These are phyloP conservation scores for Xylariaceae sp. DNA, from an alignment of 2,329 filamentous ascomycete genomes.

Conservation along the genomic window DNA sequence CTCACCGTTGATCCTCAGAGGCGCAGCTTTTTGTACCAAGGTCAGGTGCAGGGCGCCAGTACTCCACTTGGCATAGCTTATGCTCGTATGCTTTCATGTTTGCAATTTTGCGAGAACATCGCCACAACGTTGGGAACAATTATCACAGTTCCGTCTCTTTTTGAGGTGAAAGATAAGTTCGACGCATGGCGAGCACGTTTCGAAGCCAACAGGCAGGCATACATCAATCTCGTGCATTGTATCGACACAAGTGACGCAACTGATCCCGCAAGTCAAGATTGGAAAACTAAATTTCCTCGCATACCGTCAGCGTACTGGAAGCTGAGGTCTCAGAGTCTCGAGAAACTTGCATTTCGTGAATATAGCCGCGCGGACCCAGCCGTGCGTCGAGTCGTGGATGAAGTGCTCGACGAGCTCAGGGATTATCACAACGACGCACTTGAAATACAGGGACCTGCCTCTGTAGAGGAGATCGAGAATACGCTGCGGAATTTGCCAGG, in stretches of 20 bases:
- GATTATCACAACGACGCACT: no score
- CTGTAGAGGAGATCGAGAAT: no score
- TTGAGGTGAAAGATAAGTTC: slow-evolving; percentile 1
- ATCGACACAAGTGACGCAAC: background rate
- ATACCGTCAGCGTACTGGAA: slow-evolving; percentile 23
- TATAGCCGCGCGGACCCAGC: slow-evolving; percentile 18
- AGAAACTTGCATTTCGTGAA: slow-evolving; percentile 18
- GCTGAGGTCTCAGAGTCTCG: slow-evolving; percentile 9
- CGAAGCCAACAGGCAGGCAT: background rate
- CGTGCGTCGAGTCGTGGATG: slow-evolving; percentile 23
- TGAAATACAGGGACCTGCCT: no score
- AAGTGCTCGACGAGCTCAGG: slow-evolving; percentile 7
- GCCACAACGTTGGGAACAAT: background rate
- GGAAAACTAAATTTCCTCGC: slow-evolving; percentile 14
- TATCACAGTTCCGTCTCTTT: background rate
- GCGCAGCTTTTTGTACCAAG: background rate
- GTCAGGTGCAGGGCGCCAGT: background rate
- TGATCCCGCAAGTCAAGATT: slow-evolving; percentile 9
- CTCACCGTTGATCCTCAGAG: background rate
- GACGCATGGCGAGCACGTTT: slow-evolving; percentile 9
- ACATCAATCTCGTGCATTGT: slow-evolving; percentile 7
- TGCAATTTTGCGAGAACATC: background rate
- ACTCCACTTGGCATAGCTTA: background rate
- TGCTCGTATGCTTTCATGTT: background rate
- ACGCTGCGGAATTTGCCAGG: no score